Evolutionary conservation across 2,329 filamentous ascomycete species (phyloP).

Genomic region (Arthroderma sp.): DNA sequence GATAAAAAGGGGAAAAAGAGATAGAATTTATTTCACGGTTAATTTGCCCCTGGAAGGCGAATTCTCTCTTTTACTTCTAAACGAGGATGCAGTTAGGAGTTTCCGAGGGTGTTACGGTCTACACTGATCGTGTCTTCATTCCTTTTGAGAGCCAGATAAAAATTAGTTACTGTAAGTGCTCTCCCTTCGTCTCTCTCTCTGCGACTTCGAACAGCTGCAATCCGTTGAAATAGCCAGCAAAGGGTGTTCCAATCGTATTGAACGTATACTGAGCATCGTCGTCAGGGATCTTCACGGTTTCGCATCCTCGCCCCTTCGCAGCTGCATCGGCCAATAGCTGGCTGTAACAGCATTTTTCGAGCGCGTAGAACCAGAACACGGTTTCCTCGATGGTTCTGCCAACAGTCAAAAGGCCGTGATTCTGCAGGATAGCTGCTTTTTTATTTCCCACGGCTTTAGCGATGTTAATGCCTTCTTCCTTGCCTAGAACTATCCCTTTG

Average conservation of each 20-base stretch:
- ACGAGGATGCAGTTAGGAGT: neutral
- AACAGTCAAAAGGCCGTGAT: slow-evolving; percentile 43
- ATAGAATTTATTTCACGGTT: neutral
- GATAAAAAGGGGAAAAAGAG: neutral
- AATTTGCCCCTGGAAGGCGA: neutral
- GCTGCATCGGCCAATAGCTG: slow-evolving; percentile 44
- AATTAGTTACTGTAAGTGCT: slow-evolving; percentile 38
- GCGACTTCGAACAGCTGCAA: slow-evolving; percentile 61
- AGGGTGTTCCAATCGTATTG: slow-evolving; percentile 49
- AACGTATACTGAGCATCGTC: slow-evolving; percentile 58
- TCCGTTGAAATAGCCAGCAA: slow-evolving; percentile 58
- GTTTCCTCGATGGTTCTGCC: slow-evolving; percentile 41
- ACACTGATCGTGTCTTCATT: too few relatives aligned
- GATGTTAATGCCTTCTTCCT: slow-evolving; percentile 44
- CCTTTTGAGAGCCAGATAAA: neutral
- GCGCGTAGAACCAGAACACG: slow-evolving; percentile 42
- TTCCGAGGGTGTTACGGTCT: too few relatives aligned
- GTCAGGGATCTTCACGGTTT: slow-evolving; percentile 55
- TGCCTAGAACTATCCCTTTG: slow-evolving; percentile 42
- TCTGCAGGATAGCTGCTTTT: slow-evolving; percentile 43
- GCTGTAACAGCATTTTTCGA: slow-evolving; percentile 44
- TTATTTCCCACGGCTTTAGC: slow-evolving; percentile 37
- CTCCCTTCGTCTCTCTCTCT: slow-evolving; percentile 47
- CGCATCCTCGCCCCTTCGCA: slow-evolving; percentile 45
- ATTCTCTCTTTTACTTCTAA: neutral